These are phyloP conservation scores for Murraya koenigii DNA, from an alignment of 345 rosid species.

Conservation along the genomic window DNA sequence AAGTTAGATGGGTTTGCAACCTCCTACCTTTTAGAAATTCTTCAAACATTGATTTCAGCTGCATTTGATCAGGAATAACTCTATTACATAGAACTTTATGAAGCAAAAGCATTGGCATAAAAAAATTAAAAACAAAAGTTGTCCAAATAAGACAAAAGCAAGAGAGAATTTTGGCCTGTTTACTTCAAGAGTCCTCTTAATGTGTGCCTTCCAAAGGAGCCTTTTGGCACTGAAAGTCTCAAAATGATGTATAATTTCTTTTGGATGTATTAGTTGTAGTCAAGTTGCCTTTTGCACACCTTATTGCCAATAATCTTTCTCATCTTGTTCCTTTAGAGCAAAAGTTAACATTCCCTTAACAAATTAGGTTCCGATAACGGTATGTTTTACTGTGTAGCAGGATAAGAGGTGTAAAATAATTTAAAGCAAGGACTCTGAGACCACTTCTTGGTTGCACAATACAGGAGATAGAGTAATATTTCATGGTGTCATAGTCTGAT, in stretches of 20 bases:
- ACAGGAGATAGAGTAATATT: neutral
- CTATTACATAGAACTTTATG: neutral
- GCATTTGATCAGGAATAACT: slow-evolving; percentile 18
- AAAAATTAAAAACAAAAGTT: neutral
- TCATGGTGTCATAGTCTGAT: neutral
- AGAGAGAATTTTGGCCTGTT: neutral
- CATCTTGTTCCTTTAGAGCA: neutral
- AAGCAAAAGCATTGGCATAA: neutral
- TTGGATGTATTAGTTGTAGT: neutral
- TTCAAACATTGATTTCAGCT: slow-evolving; percentile 48
- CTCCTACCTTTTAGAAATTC: slow-evolving; percentile 32
- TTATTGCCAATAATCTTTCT: neutral
- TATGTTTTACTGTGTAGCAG: neutral
- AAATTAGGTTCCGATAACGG: neutral
- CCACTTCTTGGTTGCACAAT: neutral
- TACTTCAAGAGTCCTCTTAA: neutral
- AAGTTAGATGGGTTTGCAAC: slow-evolving; percentile 24
- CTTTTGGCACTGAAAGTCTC: neutral
- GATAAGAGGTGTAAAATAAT: neutral
- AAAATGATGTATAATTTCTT: neutral
- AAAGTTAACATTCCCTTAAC: neutral
- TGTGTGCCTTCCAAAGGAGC: neutral
- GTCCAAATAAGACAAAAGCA: neutral
- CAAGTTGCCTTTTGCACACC: neutral
- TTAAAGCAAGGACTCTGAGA: neutral